Evolutionary conservation across 2,329 filamentous ascomycete genomes (phyloP).

Genomic region (Trematosphaeria pertusa): DNA sequence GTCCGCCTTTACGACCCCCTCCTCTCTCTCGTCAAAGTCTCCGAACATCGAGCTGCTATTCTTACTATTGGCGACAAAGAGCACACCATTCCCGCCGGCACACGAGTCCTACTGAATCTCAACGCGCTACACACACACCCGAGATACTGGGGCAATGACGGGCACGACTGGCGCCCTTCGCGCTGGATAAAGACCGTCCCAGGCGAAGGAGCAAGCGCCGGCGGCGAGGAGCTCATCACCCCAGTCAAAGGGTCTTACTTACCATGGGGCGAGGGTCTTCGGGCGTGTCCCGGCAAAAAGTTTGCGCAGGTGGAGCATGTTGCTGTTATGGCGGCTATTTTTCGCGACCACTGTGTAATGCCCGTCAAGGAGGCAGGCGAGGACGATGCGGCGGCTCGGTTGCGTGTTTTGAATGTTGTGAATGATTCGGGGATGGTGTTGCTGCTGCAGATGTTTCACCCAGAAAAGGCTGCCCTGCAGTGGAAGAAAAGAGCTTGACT

Average conservation of each 20-base stretch:
- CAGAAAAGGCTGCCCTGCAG: not conserved
- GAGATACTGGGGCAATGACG: slow-evolving; percentile 39
- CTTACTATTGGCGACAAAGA: slow-evolving; percentile 9
- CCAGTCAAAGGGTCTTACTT: slow-evolving; percentile 14
- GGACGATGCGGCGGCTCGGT: no score
- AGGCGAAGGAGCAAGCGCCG: not conserved
- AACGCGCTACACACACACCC: slow-evolving; percentile 37
- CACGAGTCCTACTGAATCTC: slow-evolving; percentile 21
- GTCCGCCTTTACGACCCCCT: slow-evolving; percentile 50
- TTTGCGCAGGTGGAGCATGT: slow-evolving; percentile 48
- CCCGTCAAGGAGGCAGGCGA: slow-evolving; percentile 2
- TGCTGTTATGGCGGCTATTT: slow-evolving; percentile 32
- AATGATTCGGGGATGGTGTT: slow-evolving; percentile 1
- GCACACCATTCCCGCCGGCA: slow-evolving; percentile 17
- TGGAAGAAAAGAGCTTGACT: slow-evolving; percentile 3
- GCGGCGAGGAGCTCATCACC: not conserved
- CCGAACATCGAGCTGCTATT: slow-evolving; percentile 10
- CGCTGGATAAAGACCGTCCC: slow-evolving; percentile 31
- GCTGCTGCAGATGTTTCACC: slow-evolving; percentile 10
- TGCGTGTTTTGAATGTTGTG: slow-evolving; percentile 28
- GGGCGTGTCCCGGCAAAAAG: slow-evolving; percentile 42
- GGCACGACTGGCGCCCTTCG: slow-evolving; percentile 36
- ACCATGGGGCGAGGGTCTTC: slow-evolving; percentile 38
- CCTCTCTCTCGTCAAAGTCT: slow-evolving; percentile 41
- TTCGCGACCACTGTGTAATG: slow-evolving; percentile 21